Evolutionary conservation across 306 rosid species (phyloP).

Genomic region (Lablab purpureus): DNA sequence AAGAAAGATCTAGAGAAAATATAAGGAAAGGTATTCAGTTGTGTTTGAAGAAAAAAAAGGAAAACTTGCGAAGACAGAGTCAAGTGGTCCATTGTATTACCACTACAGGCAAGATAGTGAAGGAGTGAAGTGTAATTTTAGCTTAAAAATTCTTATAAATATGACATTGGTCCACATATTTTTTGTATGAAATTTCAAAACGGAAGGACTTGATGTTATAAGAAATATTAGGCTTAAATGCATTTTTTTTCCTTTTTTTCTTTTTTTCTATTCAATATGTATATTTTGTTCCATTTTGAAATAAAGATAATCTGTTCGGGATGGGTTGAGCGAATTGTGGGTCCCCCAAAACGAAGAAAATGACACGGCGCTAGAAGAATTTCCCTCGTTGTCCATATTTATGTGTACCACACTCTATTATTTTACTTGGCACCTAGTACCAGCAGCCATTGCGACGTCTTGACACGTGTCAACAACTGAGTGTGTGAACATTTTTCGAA

Average conservation of each 20-base stretch:
- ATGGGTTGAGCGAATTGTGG: neutral
- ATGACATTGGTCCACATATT: too few relatives aligned
- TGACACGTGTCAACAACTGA: conserved; percentile 2
- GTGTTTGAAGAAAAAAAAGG: neutral
- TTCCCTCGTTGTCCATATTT: neutral
- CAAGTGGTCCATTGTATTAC: neutral
- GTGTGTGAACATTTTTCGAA: neutral
- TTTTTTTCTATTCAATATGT: too few relatives aligned
- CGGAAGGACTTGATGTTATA: neutral
- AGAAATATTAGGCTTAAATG: too few relatives aligned
- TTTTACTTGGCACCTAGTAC: neutral
- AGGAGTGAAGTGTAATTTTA: neutral
- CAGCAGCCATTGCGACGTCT: conserved; percentile 23
- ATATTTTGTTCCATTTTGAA: too few relatives aligned
- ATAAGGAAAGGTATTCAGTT: neutral
- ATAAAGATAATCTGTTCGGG: too few relatives aligned
- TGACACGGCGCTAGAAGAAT: neutral
- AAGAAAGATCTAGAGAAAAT: neutral
- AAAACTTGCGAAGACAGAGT: neutral
- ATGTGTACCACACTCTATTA: neutral
- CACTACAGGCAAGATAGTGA: neutral
- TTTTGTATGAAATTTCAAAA: too few relatives aligned
- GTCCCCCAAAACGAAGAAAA: neutral
- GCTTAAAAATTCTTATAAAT: neutral
- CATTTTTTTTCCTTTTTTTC: too few relatives aligned